Evolutionary conservation across 2,329 filamentous ascomycete species (phyloP), one percentile per base, ranked within the genome.

Genomic region (Didymella sp.): DNA sequence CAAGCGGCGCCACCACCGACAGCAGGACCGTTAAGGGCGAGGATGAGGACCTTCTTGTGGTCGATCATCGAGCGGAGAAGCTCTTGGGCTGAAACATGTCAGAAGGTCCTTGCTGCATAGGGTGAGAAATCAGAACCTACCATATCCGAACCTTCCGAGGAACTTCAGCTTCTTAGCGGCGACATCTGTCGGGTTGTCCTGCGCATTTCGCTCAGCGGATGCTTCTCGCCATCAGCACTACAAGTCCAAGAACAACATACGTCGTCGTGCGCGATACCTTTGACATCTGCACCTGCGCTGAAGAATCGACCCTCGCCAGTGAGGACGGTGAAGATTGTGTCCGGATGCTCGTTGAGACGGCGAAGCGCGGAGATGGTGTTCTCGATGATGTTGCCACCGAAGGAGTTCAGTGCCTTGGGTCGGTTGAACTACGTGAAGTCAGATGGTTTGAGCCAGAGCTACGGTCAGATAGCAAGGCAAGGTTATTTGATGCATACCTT

Each of bases 251-350:
- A 6, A 17, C 17, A 31, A 66, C 56, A 13, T 67, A 67, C 64
- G 8, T 31, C 43, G 11, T 57, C 53, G 0, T 28, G 25, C 1
- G 35, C 24, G 12, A 64, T 60, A 70, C 77, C 75, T 63, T 73
- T 77, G 1, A 83, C 77, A 71, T 83, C 80, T 17, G 81, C 80
- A 17, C 81, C 81, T 0, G 80, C 78, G 19, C 77, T 80, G 63
- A 83, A 83, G 67, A 82, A 83, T 11, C 80, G 71, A 2, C 81
- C 81, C 60, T 81, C 80, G 17, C 81, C 81, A 0, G 80, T 83
- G 11, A 82, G 59, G 1, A 83, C 80, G 1, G 81, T 83, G 63
- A 83, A 82, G 13, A 82, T 67, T 5, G 81, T 83, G 35, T 79
- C 75, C 3, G 80, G 80, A 59, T 82, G 74, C 30, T 79, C 73